These are phyloP conservation scores for Globisporangium parvum DNA, from an alignment of 352 stramenopile genomes.

Conservation along the genomic window DNA sequence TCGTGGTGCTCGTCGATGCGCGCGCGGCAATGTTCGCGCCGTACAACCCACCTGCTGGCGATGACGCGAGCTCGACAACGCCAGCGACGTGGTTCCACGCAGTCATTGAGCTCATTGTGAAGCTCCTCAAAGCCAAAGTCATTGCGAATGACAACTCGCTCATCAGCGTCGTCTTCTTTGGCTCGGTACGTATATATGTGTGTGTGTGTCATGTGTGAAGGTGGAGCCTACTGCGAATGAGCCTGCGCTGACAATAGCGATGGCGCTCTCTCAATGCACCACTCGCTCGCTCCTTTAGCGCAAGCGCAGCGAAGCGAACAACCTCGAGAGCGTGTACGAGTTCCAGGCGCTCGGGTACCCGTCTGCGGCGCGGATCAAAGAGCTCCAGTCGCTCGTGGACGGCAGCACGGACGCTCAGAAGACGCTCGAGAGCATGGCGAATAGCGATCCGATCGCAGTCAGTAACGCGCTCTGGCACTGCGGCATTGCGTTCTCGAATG, in stretches of 20 bases:
- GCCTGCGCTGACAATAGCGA: no score
- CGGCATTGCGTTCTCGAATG: conserved; percentile 71
- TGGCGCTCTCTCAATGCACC: no score
- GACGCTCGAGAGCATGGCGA: conserved; percentile 52
- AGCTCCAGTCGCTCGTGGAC: conserved; percentile 55
- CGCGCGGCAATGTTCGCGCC: conserved; percentile 59
- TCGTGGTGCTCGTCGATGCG: conserved; percentile 75
- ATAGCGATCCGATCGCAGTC: conserved; percentile 52
- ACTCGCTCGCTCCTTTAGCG: conserved; percentile 19
- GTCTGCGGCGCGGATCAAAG: conserved; percentile 66
- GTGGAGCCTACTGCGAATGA: no score
- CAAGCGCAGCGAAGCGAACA: conserved; percentile 50
- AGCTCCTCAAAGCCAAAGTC: conserved; percentile 73
- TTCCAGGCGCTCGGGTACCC: conserved; percentile 70
- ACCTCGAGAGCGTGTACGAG: conserved; percentile 68
- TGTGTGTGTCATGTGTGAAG: no score
- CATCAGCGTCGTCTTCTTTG: conserved; percentile 73
- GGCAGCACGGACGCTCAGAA: conserved; percentile 29
- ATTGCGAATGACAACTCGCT: conserved; percentile 76
- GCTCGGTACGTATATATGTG: conserved; percentile 31
- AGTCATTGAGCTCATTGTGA: conserved; percentile 57
- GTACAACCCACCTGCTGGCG: conserved; percentile 13
- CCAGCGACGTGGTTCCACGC: conserved; percentile 64
- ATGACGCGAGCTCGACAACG: conserved; percentile 7
- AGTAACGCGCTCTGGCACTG: conserved; percentile 84